phyloP scores from a whole-genome alignment of 2,329 filamentous ascomycete genomes.

The Calonectria multiphialidica region DNA sequence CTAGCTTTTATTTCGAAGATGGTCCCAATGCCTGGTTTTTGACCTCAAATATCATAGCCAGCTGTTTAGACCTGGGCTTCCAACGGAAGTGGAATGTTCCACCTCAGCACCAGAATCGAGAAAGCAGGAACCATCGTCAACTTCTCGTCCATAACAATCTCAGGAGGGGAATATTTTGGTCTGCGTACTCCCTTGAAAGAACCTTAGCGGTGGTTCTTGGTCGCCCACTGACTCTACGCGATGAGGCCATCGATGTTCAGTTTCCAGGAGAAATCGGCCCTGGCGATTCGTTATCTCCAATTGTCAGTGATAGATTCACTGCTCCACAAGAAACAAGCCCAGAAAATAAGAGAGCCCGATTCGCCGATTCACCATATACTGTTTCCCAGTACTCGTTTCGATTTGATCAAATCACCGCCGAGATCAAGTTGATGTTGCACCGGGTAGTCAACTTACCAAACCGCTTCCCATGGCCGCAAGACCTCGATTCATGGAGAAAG shows the following conservation, averaged over 20 bases:
- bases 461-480: slow-evolving; percentile 41
- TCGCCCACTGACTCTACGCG: slow-evolving; percentile 27
- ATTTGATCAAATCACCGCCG: slow-evolving; percentile 26
- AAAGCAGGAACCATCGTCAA: background rate
- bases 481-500: slow-evolving; percentile 35
- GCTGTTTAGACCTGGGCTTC: slow-evolving; percentile 29
- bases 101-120: background rate
- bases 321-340: background rate
- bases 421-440: slow-evolving; percentile 27
- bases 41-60: slow-evolving; percentile 29
- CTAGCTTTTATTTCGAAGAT: slow-evolving; percentile 27
- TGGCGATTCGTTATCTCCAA: background rate
- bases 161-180: slow-evolving; percentile 30
- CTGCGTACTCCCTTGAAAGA: slow-evolving; percentile 30
- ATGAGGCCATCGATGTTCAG: slow-evolving; percentile 31
- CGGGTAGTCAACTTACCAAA: slow-evolving; percentile 37
- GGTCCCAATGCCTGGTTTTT: slow-evolving; percentile 31
- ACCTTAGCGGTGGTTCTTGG: slow-evolving; percentile 28
- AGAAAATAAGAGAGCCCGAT: background rate
- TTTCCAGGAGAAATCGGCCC: slow-evolving; percentile 23
- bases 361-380: slow-evolving; percentile 6
- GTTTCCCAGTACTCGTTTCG: slow-evolving; percentile 25
- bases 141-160: slow-evolving; percentile 8
- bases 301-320: background rate
- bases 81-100: slow-evolving; percentile 22